Base-by-base conservation (phyloP, 2,329 filamentous ascomycete genomes). In the Cercospora sp. region DNA sequence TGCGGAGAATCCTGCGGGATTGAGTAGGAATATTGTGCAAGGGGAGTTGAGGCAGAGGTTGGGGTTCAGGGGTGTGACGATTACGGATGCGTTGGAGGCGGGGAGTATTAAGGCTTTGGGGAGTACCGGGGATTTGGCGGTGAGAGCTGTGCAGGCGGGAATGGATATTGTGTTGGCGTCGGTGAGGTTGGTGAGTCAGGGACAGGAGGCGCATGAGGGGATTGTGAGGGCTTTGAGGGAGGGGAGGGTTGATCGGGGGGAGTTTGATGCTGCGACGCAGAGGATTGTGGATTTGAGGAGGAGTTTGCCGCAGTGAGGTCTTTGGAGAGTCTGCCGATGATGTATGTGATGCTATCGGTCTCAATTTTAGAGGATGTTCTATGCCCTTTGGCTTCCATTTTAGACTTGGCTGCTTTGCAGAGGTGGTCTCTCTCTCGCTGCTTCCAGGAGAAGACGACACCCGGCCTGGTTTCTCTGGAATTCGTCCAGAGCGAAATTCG, bases 31-130 rank as follows among this genome's bases (percentile, higher is more conserved):
- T 12, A 69, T 68, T 42, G 55, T 72, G 7, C 63, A 68, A 42
- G 36, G 53, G 5, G 68, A 72, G 36, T 53, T 71, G 26, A 62
- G 70, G 5, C 51, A 51, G 40, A 61, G 68, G 18, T 60, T 71
- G 5, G 58, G 64, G 3, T 72, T 71, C 20, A 10, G 20, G 8
- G 68, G 67, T n/a, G 68, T 71, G 9, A 72, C 71, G 6, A 72
- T 71, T 28, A 71, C 63, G 16, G 69, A 72, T 67, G 69, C 71
- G 12, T 53, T 71, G n/a, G 67, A 69, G 23, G 71, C 69, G 7
- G 69, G 70, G 12, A 65, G 63, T 59, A 63, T 72, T 18, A 63
- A 63, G 18, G 36, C 64, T 20, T 72, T 67, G 51, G 70, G 64
- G 3, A 48, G 48, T 60, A 72, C 64, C 3, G 62, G 55, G 8